Percentiles rank a stretch among this genome's conserved stretches.
Conservation (phyloP, 495 filamentous ascomycete genomes). For the Aspergillus homomorphus region DNA sequence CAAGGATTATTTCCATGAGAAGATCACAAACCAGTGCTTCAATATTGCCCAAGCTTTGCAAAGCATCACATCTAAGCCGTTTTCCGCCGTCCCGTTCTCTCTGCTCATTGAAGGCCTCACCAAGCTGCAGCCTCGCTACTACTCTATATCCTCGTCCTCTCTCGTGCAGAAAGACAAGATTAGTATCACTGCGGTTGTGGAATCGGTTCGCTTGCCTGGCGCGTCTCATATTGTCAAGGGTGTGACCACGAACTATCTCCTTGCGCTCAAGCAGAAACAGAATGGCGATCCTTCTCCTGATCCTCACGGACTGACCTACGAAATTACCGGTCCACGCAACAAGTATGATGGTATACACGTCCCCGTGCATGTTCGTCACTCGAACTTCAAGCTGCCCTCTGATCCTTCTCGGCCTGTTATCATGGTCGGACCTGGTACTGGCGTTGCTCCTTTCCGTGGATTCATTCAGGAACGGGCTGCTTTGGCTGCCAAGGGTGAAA, state of each 20-base stretch:
- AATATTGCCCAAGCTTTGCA: conserved; percentile 91
- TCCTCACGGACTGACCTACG: conserved; percentile 83
- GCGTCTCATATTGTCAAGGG: conserved; percentile 81
- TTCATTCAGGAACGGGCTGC: conserved; percentile 93
- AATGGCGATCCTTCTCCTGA: conserved; percentile 84
- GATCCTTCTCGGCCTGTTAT: conserved; percentile 92
- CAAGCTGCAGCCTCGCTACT: conserved; percentile 96
- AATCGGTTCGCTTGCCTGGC: conserved; percentile 73
- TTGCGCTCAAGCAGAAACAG: conserved; percentile 96
- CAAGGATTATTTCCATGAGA: conserved; percentile 94
- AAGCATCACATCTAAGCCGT: conserved; percentile 67
- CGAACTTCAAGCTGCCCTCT: conserved; percentile 98
- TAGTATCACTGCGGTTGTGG: conserved; percentile 93
- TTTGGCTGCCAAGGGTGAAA: conserved; percentile 72
- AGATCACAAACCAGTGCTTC: conserved; percentile 74
- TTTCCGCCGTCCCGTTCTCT: conserved; percentile 86
- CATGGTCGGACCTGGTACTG: conserved; percentile 94
- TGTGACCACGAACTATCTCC: conserved; percentile 94
- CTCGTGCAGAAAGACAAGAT: conserved; percentile 90
- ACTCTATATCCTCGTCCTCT: conserved; percentile 98
- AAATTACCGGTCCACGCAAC: conserved; percentile 87
- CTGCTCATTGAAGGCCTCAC: conserved; percentile 89
- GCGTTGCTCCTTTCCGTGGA: conserved; percentile 92
- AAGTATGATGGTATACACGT: conserved; percentile 97
- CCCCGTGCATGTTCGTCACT: conserved; percentile 93